Conservation (phyloP, 148 eudicot genomes). For the Dianthus caryophyllus region DNA sequence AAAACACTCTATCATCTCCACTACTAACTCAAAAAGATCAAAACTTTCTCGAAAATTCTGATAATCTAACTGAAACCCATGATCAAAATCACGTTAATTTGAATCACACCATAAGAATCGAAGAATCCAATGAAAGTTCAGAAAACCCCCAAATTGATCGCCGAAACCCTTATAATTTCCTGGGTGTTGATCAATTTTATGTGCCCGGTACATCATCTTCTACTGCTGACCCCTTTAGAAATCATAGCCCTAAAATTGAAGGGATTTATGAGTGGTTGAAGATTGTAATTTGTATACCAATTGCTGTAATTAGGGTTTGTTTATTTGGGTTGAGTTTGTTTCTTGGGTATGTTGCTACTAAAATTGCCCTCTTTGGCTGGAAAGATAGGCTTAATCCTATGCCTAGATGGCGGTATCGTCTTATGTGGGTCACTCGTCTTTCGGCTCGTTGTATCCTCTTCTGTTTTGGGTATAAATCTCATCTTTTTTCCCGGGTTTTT, state of each 20-base stretch:
- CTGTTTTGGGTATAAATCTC: slow-evolving; percentile 62
- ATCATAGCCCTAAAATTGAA: slow-evolving; percentile 55
- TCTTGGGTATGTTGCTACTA: slow-evolving; percentile 69
- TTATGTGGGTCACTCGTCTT: slow-evolving; percentile 88
- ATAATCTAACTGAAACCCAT: not conserved
- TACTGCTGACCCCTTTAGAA: slow-evolving; percentile 74
- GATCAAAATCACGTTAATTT: slow-evolving; percentile 12
- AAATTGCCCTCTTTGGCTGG: slow-evolving; percentile 67
- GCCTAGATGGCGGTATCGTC: slow-evolving; percentile 75
- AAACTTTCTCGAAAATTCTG: slow-evolving; percentile 8
- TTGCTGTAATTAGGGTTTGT: slow-evolving; percentile 52
- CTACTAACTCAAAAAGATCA: slow-evolving; percentile 26
- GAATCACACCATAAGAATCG: slow-evolving; percentile 37
- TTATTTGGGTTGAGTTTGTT: slow-evolving; percentile 59
- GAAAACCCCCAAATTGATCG: slow-evolving; percentile 16
- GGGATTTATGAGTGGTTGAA: slow-evolving; percentile 92
- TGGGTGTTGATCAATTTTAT: slow-evolving; percentile 40
- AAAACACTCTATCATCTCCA: slow-evolving; percentile 32
- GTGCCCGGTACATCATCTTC: slow-evolving; percentile 29
- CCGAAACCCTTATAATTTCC: slow-evolving; percentile 44
- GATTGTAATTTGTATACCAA: slow-evolving; percentile 56
- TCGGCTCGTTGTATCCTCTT: slow-evolving; percentile 74
- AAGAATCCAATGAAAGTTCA: slow-evolving; percentile 10
- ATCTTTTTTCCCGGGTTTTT: not conserved
- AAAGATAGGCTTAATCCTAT: slow-evolving; percentile 72